Percentiles rank a stretch among this genome's conserved stretches.
Conservation (phyloP, 2,329 filamentous ascomycete genomes). For the Fusarium luffae region DNA sequence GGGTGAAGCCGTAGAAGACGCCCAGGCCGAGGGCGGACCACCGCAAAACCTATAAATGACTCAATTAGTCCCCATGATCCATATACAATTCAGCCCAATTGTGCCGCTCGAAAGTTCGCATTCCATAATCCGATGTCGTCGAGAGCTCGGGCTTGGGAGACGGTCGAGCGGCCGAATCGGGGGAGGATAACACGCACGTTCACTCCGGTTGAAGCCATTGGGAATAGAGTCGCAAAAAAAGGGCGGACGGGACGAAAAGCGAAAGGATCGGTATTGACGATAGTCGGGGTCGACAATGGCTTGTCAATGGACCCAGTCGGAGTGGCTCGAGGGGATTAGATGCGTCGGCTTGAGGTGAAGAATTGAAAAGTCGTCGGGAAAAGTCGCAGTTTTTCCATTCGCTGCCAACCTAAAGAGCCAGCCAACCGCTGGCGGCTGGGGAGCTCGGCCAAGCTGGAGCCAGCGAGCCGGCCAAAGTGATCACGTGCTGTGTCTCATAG, state of each 20-base stretch:
- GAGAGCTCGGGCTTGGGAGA: slow-evolving; percentile 33
- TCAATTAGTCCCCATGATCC: slow-evolving; percentile 46
- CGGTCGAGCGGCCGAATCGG: slow-evolving; percentile 43
- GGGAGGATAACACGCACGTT: slow-evolving; percentile 65
- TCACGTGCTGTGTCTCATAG: slow-evolving; percentile 40
- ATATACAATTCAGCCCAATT: slow-evolving; percentile 18
- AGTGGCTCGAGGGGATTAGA: slow-evolving; percentile 54
- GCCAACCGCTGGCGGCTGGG: slow-evolving; percentile 43
- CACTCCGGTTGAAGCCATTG: slow-evolving; percentile 76
- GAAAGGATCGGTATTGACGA: slow-evolving; percentile 51
- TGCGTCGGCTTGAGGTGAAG: slow-evolving; percentile 54
- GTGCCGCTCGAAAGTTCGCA: slow-evolving; percentile 28
- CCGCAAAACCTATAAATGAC: slow-evolving; percentile 81
- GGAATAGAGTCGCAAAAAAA: slow-evolving; percentile 55
- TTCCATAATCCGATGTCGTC: slow-evolving; percentile 25
- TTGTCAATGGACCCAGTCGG: slow-evolving; percentile 59
- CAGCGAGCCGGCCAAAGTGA: slow-evolving; percentile 39
- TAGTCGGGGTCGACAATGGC: slow-evolving; percentile 53
- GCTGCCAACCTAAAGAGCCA: slow-evolving; percentile 32
- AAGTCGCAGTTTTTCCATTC: slow-evolving; percentile 59
- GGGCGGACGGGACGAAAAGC: slow-evolving; percentile 54
- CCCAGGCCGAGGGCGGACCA: slow-evolving; percentile 94
- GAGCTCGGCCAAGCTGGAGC: slow-evolving; percentile 51
- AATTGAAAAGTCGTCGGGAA: slow-evolving; percentile 58
- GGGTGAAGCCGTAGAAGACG: slow-evolving; percentile 94